Percentiles rank a stretch among this genome's conserved stretches.
Conservation (phyloP, 129 eudicot species). For the Escallonia rubra region DNA sequence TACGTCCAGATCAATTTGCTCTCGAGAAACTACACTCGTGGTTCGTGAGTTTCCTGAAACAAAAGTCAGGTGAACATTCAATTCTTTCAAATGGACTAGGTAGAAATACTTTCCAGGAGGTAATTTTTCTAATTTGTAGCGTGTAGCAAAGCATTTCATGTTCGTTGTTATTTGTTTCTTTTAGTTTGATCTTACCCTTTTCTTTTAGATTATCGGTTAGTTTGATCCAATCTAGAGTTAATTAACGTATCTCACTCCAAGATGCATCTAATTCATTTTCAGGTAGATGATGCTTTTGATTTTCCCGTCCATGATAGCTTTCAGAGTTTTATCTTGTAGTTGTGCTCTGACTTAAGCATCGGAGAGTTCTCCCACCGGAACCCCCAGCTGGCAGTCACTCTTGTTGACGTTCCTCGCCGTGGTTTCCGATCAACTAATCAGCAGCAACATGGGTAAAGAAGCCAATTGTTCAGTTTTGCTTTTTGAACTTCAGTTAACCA, state of each 20-base stretch:
- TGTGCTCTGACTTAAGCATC: too few relatives aligned
- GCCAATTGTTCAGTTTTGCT: too few relatives aligned
- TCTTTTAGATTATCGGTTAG: too few relatives aligned
- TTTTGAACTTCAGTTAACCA: too few relatives aligned
- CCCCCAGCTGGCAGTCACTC: too few relatives aligned
- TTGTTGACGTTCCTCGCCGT: too few relatives aligned
- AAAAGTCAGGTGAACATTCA: conserved; percentile 18
- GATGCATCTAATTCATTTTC: conserved; percentile 8
- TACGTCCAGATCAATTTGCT: conserved; percentile 43
- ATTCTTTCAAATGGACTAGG: conserved; percentile 24
- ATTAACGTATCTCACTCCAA: too few relatives aligned
- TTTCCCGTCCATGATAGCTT: conserved; percentile 47
- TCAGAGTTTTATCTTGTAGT: too few relatives aligned
- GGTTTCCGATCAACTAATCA: too few relatives aligned
- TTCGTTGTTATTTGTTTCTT: neutral
- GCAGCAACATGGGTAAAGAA: too few relatives aligned
- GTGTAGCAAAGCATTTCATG: neutral
- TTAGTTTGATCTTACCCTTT: neutral
- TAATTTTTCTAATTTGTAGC: conserved; percentile 10
- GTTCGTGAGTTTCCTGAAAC: conserved; percentile 33
- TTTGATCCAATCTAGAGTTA: too few relatives aligned
- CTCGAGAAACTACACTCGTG: conserved; percentile 31
- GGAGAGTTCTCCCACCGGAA: too few relatives aligned
- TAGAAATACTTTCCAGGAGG: conserved; percentile 45
- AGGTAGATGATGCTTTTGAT: conserved; percentile 57